Evolutionary conservation across 768 basidiomycete species (phyloP).

Genomic region (Xerocomus brunneocitrinus): DNA sequence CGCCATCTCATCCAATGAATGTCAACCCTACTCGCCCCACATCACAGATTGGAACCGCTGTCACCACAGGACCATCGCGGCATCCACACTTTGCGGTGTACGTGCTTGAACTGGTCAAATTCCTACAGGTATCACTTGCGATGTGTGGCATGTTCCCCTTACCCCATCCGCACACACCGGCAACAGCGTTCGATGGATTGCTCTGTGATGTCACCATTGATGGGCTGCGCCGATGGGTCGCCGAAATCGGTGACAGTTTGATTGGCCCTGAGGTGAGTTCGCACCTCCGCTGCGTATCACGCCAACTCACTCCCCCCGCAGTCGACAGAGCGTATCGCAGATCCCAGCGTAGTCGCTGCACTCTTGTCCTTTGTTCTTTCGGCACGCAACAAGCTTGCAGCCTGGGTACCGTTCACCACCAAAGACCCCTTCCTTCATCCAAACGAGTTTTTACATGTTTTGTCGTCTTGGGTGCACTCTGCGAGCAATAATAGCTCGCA

Average conservation of each 20-base stretch:
- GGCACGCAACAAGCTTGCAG: slow-evolving; percentile 64
- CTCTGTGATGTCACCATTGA: slow-evolving; percentile 75
- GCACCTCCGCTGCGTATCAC: not conserved
- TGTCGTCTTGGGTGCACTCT: slow-evolving; percentile 32
- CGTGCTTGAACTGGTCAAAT: slow-evolving; percentile 72
- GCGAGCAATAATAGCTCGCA: slow-evolving; percentile 14
- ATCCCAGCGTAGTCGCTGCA: slow-evolving; percentile 66
- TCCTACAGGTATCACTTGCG: slow-evolving; percentile 65
- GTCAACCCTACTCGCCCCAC: slow-evolving; percentile 12
- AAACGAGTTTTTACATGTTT: slow-evolving; percentile 46
- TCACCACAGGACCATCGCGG: slow-evolving; percentile 14
- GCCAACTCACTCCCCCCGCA: slow-evolving; percentile 22
- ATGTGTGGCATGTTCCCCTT: slow-evolving; percentile 65
- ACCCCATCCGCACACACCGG: slow-evolving; percentile 8
- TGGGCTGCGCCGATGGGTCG: slow-evolving; percentile 64
- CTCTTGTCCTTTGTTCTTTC: slow-evolving; percentile 66
- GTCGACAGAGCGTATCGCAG: slow-evolving; percentile 69
- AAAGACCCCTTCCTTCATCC: slow-evolving; percentile 81
- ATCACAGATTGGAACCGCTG: slow-evolving; percentile 9
- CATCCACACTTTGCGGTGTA: slow-evolving; percentile 51
- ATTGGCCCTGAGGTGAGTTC: slow-evolving; percentile 54
- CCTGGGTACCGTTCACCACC: slow-evolving; percentile 46
- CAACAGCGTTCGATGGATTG: slow-evolving; percentile 51
- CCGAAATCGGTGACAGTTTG: slow-evolving; percentile 58
- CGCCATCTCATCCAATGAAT: slow-evolving; percentile 21